Conservation (phyloP, 805 yeast genomes). For the Phaffomyces antillensis region DNA sequence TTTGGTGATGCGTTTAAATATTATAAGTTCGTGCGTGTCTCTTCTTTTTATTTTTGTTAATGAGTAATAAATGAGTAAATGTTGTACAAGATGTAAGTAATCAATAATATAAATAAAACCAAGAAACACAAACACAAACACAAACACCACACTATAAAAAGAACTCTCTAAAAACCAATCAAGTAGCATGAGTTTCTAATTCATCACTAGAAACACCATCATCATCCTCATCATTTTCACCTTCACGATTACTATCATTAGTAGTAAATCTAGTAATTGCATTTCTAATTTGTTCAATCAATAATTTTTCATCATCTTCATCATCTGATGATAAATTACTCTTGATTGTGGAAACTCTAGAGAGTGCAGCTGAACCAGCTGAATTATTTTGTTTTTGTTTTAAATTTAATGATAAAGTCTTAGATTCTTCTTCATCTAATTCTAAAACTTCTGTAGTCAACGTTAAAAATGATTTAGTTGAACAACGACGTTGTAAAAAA, state of each 20-base stretch:
- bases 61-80: neutral
- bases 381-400: conserved; percentile 17
- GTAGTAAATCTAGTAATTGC: conserved; percentile 31
- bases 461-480: conserved; percentile 67
- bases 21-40: too few relatives aligned
- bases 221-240: conserved; percentile 20
- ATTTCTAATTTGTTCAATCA: conserved; percentile 34
- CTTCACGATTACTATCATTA: conserved; percentile 2
- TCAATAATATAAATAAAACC: neutral
- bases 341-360: conserved; percentile 14
- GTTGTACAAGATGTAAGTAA: neutral
- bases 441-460: conserved; percentile 63
- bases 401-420: conserved; percentile 19
- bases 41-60: neutral
- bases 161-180: too few relatives aligned
- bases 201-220: conserved; percentile 41
- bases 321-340: conserved; percentile 4
- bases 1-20: conserved; percentile 13
- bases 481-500: conserved; percentile 53
- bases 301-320: conserved; percentile 23
- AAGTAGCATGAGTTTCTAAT: conserved; percentile 38
- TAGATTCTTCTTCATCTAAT: conserved; percentile 53
- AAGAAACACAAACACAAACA: too few relatives aligned
- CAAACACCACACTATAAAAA: too few relatives aligned
- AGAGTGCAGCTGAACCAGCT: conserved; percentile 13